Base-by-base conservation (phyloP, 495 filamentous ascomycete species). In the Bryoglossum gracile region DNA sequence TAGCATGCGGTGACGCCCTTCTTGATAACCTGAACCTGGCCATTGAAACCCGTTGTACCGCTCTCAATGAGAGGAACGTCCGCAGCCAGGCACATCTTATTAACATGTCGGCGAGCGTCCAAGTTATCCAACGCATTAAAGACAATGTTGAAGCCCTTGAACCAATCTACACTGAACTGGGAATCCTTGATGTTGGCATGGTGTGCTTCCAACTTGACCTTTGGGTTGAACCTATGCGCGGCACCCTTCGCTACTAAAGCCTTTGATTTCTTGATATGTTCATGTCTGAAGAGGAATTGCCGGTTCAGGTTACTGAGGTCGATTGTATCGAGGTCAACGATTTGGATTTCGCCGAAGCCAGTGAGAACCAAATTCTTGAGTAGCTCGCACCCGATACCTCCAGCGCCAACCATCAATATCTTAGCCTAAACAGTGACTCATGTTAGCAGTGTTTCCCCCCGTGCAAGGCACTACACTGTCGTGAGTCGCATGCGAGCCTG, bases 51-150 rank as follows among this genome's bases (percentile, higher is more conserved):
- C 0, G 92, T 97, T 3, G 92, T 99, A 18, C 92, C 92, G 60
- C 94, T 96, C 67, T 99, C 92, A 28, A 99, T 84, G 56, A 99
- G 68, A 2, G 92, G 88, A 18, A 99, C 82, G 53, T 89, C 72
- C 16, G 94, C 92, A 1, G 89, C 84, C 53, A 99, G 64, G 58
- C 92, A 99, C 92, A 99, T 97, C 62, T 81, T 85, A 63, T 99
- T 99, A 43, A 97, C 92, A 73, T 99, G 87, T 35, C 91, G 81
- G 50, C 92, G 73, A 16, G 92, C 92, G 47, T 95, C 91, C 8
- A 99, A 73, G 54, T 99, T 99, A 64, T 99, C 92, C 16, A 99
- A 74, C 22, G 92, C 92, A 67, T 99, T 99, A 70, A 99, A 96
- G 3, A 97, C 89, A 2, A 97, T 63, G 23, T 73, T 71, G 61